Percentiles rank a stretch among this genome's conserved stretches.
These are phyloP conservation scores for Neurospora sp. DNA, from an alignment of 495 filamentous ascomycete genomes.

Conservation along the genomic window DNA sequence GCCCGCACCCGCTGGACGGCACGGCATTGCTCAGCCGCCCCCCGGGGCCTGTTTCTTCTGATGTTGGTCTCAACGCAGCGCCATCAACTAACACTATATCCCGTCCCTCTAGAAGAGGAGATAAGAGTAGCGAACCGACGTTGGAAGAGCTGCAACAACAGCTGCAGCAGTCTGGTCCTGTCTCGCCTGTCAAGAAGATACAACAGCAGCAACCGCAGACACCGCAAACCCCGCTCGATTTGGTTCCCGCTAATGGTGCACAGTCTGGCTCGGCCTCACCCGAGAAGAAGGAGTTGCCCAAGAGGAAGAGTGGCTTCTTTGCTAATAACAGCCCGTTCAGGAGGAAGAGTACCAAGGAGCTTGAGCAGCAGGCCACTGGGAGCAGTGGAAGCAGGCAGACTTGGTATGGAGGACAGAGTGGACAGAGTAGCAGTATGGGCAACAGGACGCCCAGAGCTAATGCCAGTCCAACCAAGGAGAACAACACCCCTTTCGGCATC, in stretches of 20 bases:
- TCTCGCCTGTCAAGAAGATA: constrained; percentile 55
- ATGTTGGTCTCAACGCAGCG: constrained; percentile 60
- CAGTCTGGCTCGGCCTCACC: constrained; percentile 23
- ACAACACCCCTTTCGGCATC: constrained; percentile 24
- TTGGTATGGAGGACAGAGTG: not conserved
- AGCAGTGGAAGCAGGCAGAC: not conserved
- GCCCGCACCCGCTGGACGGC: constrained; percentile 89
- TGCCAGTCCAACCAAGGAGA: constrained; percentile 9
- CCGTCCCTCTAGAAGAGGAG: constrained; percentile 69
- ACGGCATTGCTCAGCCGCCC: constrained; percentile 98
- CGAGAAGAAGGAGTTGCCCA: constrained; percentile 56
- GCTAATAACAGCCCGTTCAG: constrained; percentile 88
- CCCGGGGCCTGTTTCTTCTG: constrained; percentile 47
- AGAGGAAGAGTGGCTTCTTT: constrained; percentile 88
- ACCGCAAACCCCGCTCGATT: not conserved
- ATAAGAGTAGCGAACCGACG: constrained; percentile 87
- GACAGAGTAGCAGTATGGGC: not conserved
- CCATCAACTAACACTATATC: constrained; percentile 46
- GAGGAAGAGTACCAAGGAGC: constrained; percentile 83
- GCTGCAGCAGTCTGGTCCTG: constrained; percentile 30
- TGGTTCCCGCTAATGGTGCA: constrained; percentile 9
- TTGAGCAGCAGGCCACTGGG: constrained; percentile 7
- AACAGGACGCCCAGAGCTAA: not conserved
- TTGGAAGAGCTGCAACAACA: constrained; percentile 58
- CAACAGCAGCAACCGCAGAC: constrained; percentile 25